Conservation (phyloP, 2,329 filamentous ascomycete species). For the Madurella fahalii region DNA sequence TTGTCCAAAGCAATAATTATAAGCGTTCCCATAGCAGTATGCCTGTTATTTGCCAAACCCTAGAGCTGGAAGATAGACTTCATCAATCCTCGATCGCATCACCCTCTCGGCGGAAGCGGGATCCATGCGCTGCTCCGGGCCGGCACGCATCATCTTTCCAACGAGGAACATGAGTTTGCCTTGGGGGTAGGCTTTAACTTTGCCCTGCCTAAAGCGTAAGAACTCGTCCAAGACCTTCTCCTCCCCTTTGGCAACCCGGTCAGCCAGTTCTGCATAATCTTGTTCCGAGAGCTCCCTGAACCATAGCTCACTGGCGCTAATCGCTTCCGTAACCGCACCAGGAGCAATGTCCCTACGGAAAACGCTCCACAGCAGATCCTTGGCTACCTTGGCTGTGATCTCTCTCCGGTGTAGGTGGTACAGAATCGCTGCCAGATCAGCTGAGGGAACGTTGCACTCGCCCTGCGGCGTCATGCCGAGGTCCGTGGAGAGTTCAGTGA, state of each 20-base stretch:
- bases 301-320: constrained; percentile 49
- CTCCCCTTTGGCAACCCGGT: constrained; percentile 42
- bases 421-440: constrained; percentile 49
- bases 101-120: constrained; percentile 47
- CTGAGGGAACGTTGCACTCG: constrained; percentile 45
- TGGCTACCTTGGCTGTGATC: constrained; percentile 56
- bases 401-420: constrained; percentile 43
- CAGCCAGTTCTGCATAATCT: constrained; percentile 48
- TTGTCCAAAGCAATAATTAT: too few species aligned
- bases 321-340: constrained; percentile 40
- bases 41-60: neutral
- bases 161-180: constrained; percentile 60
- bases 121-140: constrained; percentile 52
- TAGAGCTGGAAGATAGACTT: constrained; percentile 15
- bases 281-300: constrained; percentile 46
- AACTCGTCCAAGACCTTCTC: constrained; percentile 46
- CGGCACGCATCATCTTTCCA: constrained; percentile 54
- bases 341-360: constrained; percentile 42
- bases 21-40: neutral
- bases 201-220: constrained; percentile 32
- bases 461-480: constrained; percentile 40
- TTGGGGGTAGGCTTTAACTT: constrained; percentile 41
- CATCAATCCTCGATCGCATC: constrained; percentile 33
- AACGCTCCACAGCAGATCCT: constrained; percentile 52
- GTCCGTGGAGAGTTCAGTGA: constrained; percentile 49